Evolutionary conservation across 2,329 filamentous ascomycete genomes (phyloP), one percentile per base, ranked within the genome.

Genomic region (Aspergillus viridinutans): DNA sequence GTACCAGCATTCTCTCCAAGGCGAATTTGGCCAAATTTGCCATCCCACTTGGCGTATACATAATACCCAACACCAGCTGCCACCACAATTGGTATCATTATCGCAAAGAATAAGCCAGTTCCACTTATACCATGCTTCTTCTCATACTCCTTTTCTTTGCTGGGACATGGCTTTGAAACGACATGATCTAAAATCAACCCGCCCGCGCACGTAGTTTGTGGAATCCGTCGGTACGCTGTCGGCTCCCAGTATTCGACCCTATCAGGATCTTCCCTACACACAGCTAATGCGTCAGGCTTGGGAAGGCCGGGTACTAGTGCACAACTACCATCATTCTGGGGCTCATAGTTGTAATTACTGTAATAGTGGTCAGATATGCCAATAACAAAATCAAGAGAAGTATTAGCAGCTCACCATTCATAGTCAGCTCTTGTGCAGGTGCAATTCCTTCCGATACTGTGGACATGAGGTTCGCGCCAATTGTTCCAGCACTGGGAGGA

Each of bases 331-430:
- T 92, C 89, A 28, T 78, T 82, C 72, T 90, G 85, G 49, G 89
- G 85, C 71, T 97, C 87, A 74, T 85, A 99, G 75, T 99, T 99
- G 81, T 91, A 99, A 71, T 95, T 93, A 76, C 90, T 94, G 51
- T 4, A 55, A 21, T 21, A 52, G 23, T 42, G 21, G 4, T 35
- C 23, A 49, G 49, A 32, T 53, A 12, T 20, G 45, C 47, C 45
- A 23, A n/a, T 29, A 6, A 56, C 29, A 38, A 40, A 29, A 29
- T 53, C 42, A 20, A 42, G 23, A 12, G 49, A 53, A 25, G 8
- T 51, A 52, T 49, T 14, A 26, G 35, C 14, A 38, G 76, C 86
- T 78, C 77, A 92, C 90, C 94, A 99, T 81, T 99, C 94, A 71
- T 88, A 99, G 75, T 99, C 94, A 57, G 85, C 83, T 53, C 91